These are phyloP conservation scores for Pittosporum tobira DNA, from an alignment of 129 eudicot species.

Conservation along the genomic window DNA sequence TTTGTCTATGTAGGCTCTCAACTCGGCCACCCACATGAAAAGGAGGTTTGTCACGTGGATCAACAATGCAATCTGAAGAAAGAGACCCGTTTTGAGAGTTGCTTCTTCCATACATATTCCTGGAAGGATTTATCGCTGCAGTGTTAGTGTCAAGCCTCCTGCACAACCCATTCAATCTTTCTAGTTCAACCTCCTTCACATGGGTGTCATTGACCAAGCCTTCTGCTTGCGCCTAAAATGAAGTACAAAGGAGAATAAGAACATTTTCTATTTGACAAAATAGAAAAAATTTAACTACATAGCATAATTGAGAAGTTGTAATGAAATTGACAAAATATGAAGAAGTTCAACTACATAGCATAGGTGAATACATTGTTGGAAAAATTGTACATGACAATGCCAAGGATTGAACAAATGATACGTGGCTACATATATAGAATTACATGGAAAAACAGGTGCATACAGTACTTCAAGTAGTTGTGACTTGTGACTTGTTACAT, in stretches of 20 bases:
- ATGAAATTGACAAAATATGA: neutral
- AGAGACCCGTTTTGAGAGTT: slow-evolving; percentile 33
- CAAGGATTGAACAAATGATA: neutral
- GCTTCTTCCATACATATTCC: slow-evolving; percentile 57
- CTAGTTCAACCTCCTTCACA: slow-evolving; percentile 75
- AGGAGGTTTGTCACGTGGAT: slow-evolving; percentile 51
- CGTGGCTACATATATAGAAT: neutral
- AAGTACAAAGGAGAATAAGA: slow-evolving; percentile 1
- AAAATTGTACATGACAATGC: slow-evolving; percentile 2
- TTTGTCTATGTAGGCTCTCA: slow-evolving; percentile 68
- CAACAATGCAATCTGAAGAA: slow-evolving; percentile 43
- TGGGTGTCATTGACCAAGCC: slow-evolving; percentile 68
- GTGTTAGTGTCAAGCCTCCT: slow-evolving; percentile 43
- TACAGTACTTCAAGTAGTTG: neutral
- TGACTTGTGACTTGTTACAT: too few relatives aligned
- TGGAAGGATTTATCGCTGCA: slow-evolving; percentile 43
- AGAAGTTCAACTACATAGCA: too few relatives aligned
- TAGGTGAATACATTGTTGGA: slow-evolving; percentile 3
- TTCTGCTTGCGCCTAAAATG: slow-evolving; percentile 77
- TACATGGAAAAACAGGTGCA: neutral
- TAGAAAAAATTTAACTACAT: neutral
- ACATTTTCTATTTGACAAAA: neutral
- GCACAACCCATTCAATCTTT: slow-evolving; percentile 57
- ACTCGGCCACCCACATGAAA: slow-evolving; percentile 35
- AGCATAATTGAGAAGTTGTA: neutral